A percentile compares a stretch with the other conserved stretches of the same genome.
Evolutionary conservation across 2,329 filamentous ascomycete species (phyloP).

Genomic region (Phialemoniopsis sp.): DNA sequence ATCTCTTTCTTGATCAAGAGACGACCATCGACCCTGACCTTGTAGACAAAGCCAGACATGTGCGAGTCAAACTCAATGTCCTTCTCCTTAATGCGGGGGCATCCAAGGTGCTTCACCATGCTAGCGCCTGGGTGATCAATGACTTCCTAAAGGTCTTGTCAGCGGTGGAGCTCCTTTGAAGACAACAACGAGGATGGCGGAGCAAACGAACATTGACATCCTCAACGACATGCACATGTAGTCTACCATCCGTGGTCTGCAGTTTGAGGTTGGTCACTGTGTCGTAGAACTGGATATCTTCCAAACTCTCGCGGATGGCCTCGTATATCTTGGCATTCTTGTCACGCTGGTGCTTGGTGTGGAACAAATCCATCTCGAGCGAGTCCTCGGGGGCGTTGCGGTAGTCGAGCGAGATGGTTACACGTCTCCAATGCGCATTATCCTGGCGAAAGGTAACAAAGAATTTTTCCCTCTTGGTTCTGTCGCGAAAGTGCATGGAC

Average conservation of each 20-base stretch:
- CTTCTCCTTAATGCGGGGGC: slow-evolving; percentile 63
- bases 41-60: slow-evolving; percentile 96
- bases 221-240: slow-evolving; percentile 97
- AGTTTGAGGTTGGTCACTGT: slow-evolving; percentile 95
- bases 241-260: slow-evolving; percentile 78
- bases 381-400: slow-evolving; percentile 74
- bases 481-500: slow-evolving; percentile 96
- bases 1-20: slow-evolving; percentile 96
- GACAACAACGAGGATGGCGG: not conserved
- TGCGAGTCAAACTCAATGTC: slow-evolving; percentile 84
- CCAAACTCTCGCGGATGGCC: slow-evolving; percentile 84
- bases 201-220: slow-evolving; percentile 69
- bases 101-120: slow-evolving; percentile 70
- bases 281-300: slow-evolving; percentile 93
- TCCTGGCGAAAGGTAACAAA: slow-evolving; percentile 91
- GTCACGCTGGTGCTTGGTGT: slow-evolving; percentile 79
- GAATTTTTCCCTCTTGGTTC: slow-evolving; percentile 91
- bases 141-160: slow-evolving; percentile 57
- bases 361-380: slow-evolving; percentile 76
- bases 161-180: slow-evolving; percentile 1
- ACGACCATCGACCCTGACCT: slow-evolving; percentile 66
- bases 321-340: slow-evolving; percentile 94
- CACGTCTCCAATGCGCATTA: slow-evolving; percentile 74
- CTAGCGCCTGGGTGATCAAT: slow-evolving; percentile 76
- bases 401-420: slow-evolving; percentile 94